A percentile compares a stretch with the other conserved stretches of the same genome.
phyloP scores from a whole-genome alignment of 2,329 filamentous ascomycete species.

The Xylariaceae sp. region DNA sequence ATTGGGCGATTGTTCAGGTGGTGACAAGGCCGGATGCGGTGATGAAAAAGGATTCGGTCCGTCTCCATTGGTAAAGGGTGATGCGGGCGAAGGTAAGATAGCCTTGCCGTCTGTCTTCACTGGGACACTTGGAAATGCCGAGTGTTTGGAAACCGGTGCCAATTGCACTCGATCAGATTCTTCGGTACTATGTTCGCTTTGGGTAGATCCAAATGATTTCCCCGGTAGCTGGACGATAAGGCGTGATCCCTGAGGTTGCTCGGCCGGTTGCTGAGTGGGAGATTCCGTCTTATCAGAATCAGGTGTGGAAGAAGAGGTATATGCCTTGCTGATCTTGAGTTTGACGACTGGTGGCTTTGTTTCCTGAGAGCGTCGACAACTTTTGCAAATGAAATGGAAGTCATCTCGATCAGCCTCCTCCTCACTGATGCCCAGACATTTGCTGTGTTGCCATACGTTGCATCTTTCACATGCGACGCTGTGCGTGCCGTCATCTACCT shows the following conservation, averaged over 20 bases:
- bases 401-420: slow-evolving; percentile 77
- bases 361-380: slow-evolving; percentile 69
- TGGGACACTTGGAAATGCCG: slow-evolving; percentile 22
- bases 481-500: slow-evolving; percentile 91
- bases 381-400: slow-evolving; percentile 80
- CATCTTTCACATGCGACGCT: slow-evolving; percentile 92
- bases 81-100: slow-evolving; percentile 23
- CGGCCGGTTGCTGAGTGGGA: slow-evolving; percentile 14
- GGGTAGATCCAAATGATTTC: slow-evolving; percentile 12
- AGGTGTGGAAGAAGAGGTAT: slow-evolving; percentile 23
- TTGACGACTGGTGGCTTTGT: slow-evolving; percentile 53
- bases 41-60: slow-evolving; percentile 40
- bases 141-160: slow-evolving; percentile 15
- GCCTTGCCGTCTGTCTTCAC: slow-evolving; percentile 27
- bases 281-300: slow-evolving; percentile 22
- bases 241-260: slow-evolving; percentile 8
- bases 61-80: slow-evolving; percentile 29
- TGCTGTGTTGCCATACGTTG: slow-evolving; percentile 95
- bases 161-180: slow-evolving; percentile 17
- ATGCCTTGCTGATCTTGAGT: slow-evolving; percentile 44
- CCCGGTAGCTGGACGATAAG: slow-evolving; percentile 21
- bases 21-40: slow-evolving; percentile 39
- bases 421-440: slow-evolving; percentile 77
- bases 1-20: slow-evolving; percentile 38
- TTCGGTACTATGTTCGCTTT: no score